Evolutionary conservation across 2,329 filamentous ascomycete species (phyloP), one percentile per base, ranked within the genome.

Genomic region (Pleomassaria siparia): DNA sequence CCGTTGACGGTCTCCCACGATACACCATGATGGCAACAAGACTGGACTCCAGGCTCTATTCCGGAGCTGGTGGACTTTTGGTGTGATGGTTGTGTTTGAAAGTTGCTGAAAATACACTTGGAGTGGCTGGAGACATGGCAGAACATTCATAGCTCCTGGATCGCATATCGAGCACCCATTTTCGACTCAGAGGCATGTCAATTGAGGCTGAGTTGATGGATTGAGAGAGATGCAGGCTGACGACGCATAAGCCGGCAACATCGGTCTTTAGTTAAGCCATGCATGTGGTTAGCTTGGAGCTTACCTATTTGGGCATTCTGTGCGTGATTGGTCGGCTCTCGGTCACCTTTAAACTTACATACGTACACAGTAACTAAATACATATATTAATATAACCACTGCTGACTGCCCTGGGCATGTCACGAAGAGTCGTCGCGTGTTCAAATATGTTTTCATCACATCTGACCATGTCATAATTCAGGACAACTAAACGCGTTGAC

Each of bases 1-100:
- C 66, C 11, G 63, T 67, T 8, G 63, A 67, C 2, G 66, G 66
- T 15, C 56, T 59, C 7, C 66, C 66, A 15, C 66, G 57, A 44
- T 68, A 69, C 2, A 69, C 64, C 66, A 69, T 69, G 9, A 5
- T 26, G 21, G 13, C 9, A 5, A n/a, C 13, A 4, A 6, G 18
- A 28, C 3, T 3, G 5, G 21, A 12, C 18, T 28, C 24, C 16
- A 39, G 12, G 25, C 22, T 40, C 22, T 28, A 4, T 40, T 26
- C 10, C 9, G 22, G 3, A 21, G n/a, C n/a, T n/a, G n/a, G n/a
- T n/a, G n/a, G n/a, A n/a, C n/a, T n/a, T n/a, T n/a, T n/a, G n/a
- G n/a, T n/a, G n/a, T n/a, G n/a, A n/a, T n/a, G n/a, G n/a, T n/a
- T n/a, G n/a, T n/a, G n/a, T n/a, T n/a, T 9, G 9, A 16, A n/a